phyloP scores from a whole-genome alignment of 768 basidiomycete species.

The Suillus plorans region DNA sequence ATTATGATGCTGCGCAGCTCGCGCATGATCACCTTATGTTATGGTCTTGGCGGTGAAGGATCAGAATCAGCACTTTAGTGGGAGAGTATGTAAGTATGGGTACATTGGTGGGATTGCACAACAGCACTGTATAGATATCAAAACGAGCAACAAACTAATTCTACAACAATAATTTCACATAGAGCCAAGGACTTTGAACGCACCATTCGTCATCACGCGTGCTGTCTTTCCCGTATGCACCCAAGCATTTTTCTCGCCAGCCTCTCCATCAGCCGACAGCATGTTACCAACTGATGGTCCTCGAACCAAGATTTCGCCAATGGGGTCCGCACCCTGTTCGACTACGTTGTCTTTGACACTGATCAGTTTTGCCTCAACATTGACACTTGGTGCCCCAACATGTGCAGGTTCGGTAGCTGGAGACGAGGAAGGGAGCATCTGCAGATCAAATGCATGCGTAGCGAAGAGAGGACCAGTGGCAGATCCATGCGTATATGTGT shows the following conservation, averaged over 20 bases:
- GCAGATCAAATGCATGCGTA: conserved; percentile 83
- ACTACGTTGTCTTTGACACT: conserved; percentile 64
- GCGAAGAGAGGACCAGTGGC: conserved; percentile 79
- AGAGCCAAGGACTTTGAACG: conserved; percentile 43
- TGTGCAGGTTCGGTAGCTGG: conserved; percentile 38
- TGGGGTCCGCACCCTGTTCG: conserved; percentile 66
- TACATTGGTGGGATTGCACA: neutral
- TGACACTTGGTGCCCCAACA: conserved; percentile 80
- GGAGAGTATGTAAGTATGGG: neutral
- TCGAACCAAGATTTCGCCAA: conserved; percentile 58
- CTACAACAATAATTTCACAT: neutral
- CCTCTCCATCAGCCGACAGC: conserved; percentile 38
- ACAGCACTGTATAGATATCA: neutral
- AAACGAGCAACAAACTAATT: neutral
- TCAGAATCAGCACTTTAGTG: conserved; percentile 4
- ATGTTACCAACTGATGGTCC: conserved; percentile 72
- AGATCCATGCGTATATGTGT: conserved; percentile 57
- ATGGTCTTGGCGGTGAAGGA: neutral
- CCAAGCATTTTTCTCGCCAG: conserved; percentile 44
- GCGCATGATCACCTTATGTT: neutral
- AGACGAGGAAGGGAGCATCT: conserved; percentile 54
- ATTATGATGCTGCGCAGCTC: neutral
- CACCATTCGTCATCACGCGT: conserved; percentile 63
- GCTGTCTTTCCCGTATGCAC: conserved; percentile 42
- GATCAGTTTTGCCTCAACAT: conserved; percentile 79